phyloP scores from a whole-genome alignment of 768 basidiomycete genomes.

The Leucosporidium creatinivorum region DNA sequence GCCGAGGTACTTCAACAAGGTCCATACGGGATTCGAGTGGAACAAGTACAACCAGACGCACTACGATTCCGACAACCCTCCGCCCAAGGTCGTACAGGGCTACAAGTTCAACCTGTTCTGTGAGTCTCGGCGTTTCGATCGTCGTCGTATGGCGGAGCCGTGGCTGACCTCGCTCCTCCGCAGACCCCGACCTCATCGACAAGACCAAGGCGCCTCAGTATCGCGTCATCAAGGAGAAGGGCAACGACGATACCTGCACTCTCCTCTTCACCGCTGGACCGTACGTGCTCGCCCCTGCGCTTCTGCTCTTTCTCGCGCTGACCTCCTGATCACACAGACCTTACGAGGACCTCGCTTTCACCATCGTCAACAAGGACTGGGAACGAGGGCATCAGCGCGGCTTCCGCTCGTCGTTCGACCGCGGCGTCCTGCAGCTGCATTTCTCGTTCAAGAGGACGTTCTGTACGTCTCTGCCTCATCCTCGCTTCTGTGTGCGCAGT shows the following conservation, averaged over 20 bases:
- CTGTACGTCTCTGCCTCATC: background rate
- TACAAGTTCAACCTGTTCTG: constrained; percentile 56
- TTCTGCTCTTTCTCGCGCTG: background rate
- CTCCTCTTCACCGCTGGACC: constrained; percentile 93
- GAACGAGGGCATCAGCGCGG: constrained; percentile 98
- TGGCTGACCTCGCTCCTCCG: background rate
- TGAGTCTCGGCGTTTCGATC: constrained; percentile 5
- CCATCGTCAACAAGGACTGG: constrained; percentile 96
- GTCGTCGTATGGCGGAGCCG: background rate
- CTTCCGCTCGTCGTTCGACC: constrained; percentile 92
- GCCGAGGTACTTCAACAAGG: constrained; percentile 96
- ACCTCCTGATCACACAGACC: constrained; percentile 39
- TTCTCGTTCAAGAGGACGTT: constrained; percentile 62
- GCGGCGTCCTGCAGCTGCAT: constrained; percentile 91
- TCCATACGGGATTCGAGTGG: constrained; percentile 99
- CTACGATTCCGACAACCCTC: constrained; percentile 99
- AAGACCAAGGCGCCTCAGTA: constrained; percentile 88
- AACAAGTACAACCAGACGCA: constrained; percentile 99
- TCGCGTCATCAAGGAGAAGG: constrained; percentile 85
- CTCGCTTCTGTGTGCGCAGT: too few species aligned
- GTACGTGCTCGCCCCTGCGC: background rate
- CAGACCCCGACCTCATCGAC: constrained; percentile 90
- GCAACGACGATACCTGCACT: constrained; percentile 89
- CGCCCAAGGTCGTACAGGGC: constrained; percentile 97
- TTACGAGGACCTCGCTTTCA: constrained; percentile 97